Base-by-base conservation (phyloP, 345 rosid genomes). In the Dipteronia dyeriana region DNA sequence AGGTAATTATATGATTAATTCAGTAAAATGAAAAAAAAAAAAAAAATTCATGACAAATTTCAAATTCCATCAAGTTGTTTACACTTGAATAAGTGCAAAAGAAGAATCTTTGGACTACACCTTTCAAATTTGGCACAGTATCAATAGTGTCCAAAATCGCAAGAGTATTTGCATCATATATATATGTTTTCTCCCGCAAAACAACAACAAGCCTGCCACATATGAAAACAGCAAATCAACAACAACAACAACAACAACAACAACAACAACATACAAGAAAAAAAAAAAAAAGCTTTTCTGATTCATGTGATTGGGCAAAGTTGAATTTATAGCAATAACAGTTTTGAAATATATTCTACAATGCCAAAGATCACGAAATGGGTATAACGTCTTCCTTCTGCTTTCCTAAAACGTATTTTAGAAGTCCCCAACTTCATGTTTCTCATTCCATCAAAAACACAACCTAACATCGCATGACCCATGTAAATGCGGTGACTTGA, bases 51-150 rank as follows among this genome's bases (percentile, higher is more conserved):
- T 9, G 29, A 19, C 1, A 43, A 74, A 62, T 59, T n/a, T 23
- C 59, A 23, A 38, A 56, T 34, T 29, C 39, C 20, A 73, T 39
- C 7, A 3, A 41, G 43, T 20, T 16, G 59, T 9, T 22, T 74
- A 23, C 23, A 71, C 19, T 64, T 41, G 16, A 12, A 26, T 34
- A 68, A 68, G 38, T 22, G 16, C 23, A 70, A 10, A 57, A 82
- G 13, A 49, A 54, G 16, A 34, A 54, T 22, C 61, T 57, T 75
- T n/a, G 39, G 25, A 41, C 16, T 72, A 69, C 74, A 94, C 98
- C 97, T 89, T 93, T 93, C 68, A 76, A 67, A 87, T 95, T 95
- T 79, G 92, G 89, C 79, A 87, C 94, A 4, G 97, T 91, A 79
- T 92, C 92, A 8, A 94, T 79, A 19, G 95, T 87, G 79, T 91